Conservation (phyloP, 1,284 basidiomycete species). For the Schizophyllum amplum region DNA sequence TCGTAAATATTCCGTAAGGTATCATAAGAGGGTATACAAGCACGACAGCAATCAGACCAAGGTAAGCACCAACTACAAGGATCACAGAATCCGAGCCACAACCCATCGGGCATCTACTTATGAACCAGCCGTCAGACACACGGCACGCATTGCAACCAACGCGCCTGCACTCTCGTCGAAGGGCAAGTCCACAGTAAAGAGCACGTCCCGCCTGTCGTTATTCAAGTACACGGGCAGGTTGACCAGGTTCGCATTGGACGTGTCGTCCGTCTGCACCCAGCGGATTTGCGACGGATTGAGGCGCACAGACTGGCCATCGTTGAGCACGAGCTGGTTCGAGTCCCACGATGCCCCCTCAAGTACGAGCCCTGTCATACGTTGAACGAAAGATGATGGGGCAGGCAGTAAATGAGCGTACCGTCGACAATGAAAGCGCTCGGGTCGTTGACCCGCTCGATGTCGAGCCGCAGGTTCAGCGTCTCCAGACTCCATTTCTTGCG, state of each 20-base stretch:
- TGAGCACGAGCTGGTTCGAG: constrained; percentile 60
- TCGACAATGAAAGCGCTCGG: constrained; percentile 76
- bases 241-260: constrained; percentile 37
- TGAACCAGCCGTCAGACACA: constrained; percentile 72
- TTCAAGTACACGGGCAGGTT: constrained; percentile 92
- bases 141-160: constrained; percentile 71
- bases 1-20: background rate
- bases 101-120: background rate
- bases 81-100: no score
- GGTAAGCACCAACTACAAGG: no score
- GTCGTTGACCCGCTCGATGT: constrained; percentile 71
- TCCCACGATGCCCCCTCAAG: constrained; percentile 82
- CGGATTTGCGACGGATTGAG: constrained; percentile 75
- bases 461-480: constrained; percentile 73
- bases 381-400: constrained; percentile 5
- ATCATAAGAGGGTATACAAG: constrained; percentile 9
- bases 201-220: constrained; percentile 78
- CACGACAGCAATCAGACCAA: no score
- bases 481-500: constrained; percentile 87
- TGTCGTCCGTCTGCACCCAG: constrained; percentile 71
- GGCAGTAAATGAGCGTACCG: constrained; percentile 42
- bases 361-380: constrained; percentile 53
- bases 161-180: constrained; percentile 60
- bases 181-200: constrained; percentile 80
- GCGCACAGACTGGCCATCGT: constrained; percentile 73